Evolutionary conservation across 192 early-diverging fungal species (phyloP).

Genomic region (Dissophora globulifera): DNA sequence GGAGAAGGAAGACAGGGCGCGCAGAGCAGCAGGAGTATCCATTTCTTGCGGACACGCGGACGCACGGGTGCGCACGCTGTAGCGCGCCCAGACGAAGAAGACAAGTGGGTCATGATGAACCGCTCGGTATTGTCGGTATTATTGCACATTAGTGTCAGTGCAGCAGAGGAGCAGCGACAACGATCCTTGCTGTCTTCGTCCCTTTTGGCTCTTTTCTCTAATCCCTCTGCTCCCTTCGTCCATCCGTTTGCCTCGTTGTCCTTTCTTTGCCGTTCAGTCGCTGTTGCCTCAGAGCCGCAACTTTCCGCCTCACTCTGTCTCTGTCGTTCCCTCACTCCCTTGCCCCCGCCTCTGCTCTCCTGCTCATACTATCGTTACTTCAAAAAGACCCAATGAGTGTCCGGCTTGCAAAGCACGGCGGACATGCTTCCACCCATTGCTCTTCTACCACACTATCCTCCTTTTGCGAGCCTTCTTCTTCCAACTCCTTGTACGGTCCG

Average conservation of each 20-base stretch:
- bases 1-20: too few relatives aligned
- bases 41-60: too few relatives aligned
- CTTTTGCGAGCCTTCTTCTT: conserved; percentile 11
- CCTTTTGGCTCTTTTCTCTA: conserved; percentile 3
- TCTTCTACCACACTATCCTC: neutral
- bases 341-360: too few relatives aligned
- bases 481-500: conserved; percentile 21
- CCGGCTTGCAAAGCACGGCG: conserved; percentile 21
- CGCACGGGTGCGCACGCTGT: too few relatives aligned
- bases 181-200: neutral
- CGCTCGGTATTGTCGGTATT: neutral
- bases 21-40: too few relatives aligned
- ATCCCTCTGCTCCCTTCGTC: neutral
- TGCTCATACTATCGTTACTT: too few relatives aligned
- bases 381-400: conserved; percentile 27
- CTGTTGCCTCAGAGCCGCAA: too few relatives aligned
- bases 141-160: conserved; percentile 4
- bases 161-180: neutral
- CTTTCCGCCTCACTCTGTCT: too few relatives aligned
- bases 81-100: too few relatives aligned
- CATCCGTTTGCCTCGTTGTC: neutral
- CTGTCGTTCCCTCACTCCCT: too few relatives aligned
- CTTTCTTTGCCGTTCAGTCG: neutral
- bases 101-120: too few relatives aligned
- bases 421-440: conserved; percentile 21